A percentile compares a stretch with the other conserved stretches of the same genome.
Conservation (phyloP, 495 filamentous ascomycete genomes). For the Xylaria curta region DNA sequence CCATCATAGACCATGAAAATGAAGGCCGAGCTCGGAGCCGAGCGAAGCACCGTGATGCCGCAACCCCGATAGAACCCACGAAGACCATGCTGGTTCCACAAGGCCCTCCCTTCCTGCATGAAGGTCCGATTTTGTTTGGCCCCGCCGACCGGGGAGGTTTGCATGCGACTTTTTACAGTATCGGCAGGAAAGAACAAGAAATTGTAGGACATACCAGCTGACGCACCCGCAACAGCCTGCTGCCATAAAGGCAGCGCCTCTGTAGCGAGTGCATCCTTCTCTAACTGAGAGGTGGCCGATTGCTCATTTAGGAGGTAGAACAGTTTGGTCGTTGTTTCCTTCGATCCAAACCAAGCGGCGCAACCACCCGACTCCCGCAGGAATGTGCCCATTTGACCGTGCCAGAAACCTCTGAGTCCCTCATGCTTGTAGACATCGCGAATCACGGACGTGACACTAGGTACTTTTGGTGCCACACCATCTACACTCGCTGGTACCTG, state of each 20-base stretch:
- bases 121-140: constrained; percentile 65
- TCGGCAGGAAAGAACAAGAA: constrained; percentile 97
- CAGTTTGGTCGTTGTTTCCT: constrained; percentile 77
- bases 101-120: constrained; percentile 64
- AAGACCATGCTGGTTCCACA: constrained; percentile 84
- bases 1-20: constrained; percentile 95
- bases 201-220: constrained; percentile 91
- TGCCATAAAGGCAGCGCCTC: constrained; percentile 71
- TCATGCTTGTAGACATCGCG: constrained; percentile 78
- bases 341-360: constrained; percentile 94
- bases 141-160: constrained; percentile 75
- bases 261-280: constrained; percentile 39
- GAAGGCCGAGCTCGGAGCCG: constrained; percentile 92
- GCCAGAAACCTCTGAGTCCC: constrained; percentile 89
- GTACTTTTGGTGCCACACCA: constrained; percentile 35
- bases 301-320: constrained; percentile 59
- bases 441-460: constrained; percentile 63
- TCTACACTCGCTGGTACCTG: constrained; percentile 67
- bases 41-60: constrained; percentile 86
- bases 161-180: constrained; percentile 95
- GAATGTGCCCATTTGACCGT: constrained; percentile 89
- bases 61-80: constrained; percentile 91
- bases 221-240: constrained; percentile 86
- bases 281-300: constrained; percentile 37
- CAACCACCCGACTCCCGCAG: constrained; percentile 93